Base-by-base conservation (phyloP, 345 rosid species). In the Alliaria petiolata region DNA sequence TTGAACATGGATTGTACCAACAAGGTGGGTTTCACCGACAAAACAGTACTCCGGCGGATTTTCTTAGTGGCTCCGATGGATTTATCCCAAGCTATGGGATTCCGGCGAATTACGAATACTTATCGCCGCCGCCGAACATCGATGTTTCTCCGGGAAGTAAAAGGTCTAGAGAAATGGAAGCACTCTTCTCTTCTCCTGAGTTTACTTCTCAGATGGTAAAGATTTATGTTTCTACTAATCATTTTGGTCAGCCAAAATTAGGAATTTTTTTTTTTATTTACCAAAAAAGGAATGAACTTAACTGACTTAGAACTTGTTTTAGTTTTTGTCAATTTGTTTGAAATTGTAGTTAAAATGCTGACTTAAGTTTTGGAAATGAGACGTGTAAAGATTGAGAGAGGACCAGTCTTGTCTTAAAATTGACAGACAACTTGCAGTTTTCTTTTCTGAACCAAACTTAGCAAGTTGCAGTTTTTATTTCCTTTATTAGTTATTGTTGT, bases 31-130 rank as follows among this genome's bases (percentile, higher is more conserved):
- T 89, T 51, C 88, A 80, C 19, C 81, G 96, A 47, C 93, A 87
- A 34, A 84, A 80, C 69, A 87, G 89, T 61, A 83, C 93, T 58
- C 93, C 96, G 15, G 87, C 87, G 7, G 93, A 84, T 83, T 80
- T 87, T 57, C 68, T 79, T 1, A 81, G 81, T 62, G 81, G 67
- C 3, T 50, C 76, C 8, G 87, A 83, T 76, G 84, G 81, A 34
- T 87, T 62, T 72, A 80, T 77, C 40, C 65, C 85, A 7, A 75
- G 40, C 68, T 85, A 54, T 50, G 86, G 79, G 53, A 46, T 81
- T 75, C 69, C 78, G 14, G 46, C 82, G 39, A 80, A 51, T 72
- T 80, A 71, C 52, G 89, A 82, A 1, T 85, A 80, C 54, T 42
- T 79, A 14, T 74, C 88, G 7, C 25, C 88, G 7, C 25, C 25